A percentile compares a stretch with the other conserved stretches of the same genome.
phyloP scores from a whole-genome alignment of 2,329 filamentous ascomycete species.

The Celoporthe dispersa region DNA sequence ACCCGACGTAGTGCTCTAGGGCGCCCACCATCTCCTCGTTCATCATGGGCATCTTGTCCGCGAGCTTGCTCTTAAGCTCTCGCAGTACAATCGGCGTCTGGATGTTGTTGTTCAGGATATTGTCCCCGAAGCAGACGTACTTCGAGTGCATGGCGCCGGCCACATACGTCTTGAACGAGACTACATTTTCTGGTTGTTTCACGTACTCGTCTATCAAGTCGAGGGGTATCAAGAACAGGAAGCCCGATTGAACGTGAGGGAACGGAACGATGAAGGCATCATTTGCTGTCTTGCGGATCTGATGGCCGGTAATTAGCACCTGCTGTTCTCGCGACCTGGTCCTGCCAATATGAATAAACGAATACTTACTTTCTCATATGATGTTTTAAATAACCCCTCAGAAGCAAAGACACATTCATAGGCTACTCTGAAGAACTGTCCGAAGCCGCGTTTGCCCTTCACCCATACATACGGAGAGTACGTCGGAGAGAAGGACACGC shows the following conservation, averaged over 20 bases:
- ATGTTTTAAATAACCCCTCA: not conserved
- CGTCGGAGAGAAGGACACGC: conserved; percentile 2
- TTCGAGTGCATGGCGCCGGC: not conserved
- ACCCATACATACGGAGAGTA: not conserved
- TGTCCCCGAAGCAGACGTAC: conserved; percentile 1
- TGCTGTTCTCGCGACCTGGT: not conserved
- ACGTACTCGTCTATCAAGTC: conserved; percentile 9
- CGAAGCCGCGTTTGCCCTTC: conserved; percentile 2
- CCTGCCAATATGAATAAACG: not conserved
- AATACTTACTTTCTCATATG: conserved; percentile 7
- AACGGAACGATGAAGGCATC: conserved; percentile 6
- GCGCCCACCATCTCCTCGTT: conserved; percentile 12
- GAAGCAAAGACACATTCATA: conserved; percentile 2
- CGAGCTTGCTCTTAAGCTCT: conserved; percentile 12
- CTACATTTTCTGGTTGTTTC: conserved; percentile 2
- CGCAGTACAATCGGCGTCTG: not conserved
- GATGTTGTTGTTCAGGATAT: conserved; percentile 2
- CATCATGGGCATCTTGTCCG: conserved; percentile 13
- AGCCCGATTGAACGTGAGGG: not conserved
- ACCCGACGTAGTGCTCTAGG: not conserved
- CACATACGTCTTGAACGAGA: conserved; percentile 10
- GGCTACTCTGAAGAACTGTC: conserved; percentile 4
- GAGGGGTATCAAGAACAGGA: not conserved
- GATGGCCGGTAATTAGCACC: not conserved
- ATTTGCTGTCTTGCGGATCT: conserved; percentile 5